phyloP scores from a whole-genome alignment of 2,329 filamentous ascomycete species.

The Colletotrichum kahawae region DNA sequence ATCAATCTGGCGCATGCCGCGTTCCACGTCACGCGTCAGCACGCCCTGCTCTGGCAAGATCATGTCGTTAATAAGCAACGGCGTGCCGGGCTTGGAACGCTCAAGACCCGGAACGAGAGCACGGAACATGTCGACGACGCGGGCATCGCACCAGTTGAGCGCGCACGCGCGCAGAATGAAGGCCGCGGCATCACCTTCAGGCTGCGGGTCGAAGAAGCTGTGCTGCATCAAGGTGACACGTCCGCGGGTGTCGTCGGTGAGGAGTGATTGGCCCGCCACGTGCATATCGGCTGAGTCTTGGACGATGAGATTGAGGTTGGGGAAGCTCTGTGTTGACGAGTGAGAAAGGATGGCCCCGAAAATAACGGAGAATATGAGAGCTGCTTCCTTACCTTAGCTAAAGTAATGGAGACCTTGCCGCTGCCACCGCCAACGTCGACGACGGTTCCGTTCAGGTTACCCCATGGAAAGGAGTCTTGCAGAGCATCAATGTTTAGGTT shows the following conservation, averaged over 20 bases:
- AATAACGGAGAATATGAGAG: not conserved
- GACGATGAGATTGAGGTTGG: slow-evolving; percentile 28
- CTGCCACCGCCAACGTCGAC: slow-evolving; percentile 31
- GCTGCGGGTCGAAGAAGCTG: slow-evolving; percentile 32
- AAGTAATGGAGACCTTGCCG: slow-evolving; percentile 19
- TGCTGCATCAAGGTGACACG: slow-evolving; percentile 25
- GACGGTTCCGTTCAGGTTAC: slow-evolving; percentile 23
- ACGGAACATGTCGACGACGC: slow-evolving; percentile 28
- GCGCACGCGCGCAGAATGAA: slow-evolving; percentile 30
- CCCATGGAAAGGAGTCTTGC: slow-evolving; percentile 24
- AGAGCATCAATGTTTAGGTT: slow-evolving; percentile 17
- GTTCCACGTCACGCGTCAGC: slow-evolving; percentile 11
- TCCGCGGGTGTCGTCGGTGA: slow-evolving; percentile 7
- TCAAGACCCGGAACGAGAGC: slow-evolving; percentile 29
- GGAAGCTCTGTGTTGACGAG: slow-evolving; percentile 9
- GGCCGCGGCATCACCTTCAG: slow-evolving; percentile 13
- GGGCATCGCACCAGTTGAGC: slow-evolving; percentile 28
- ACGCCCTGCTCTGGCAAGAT: slow-evolving; percentile 21
- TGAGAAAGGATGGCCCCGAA: not conserved
- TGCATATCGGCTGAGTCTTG: slow-evolving; percentile 29
- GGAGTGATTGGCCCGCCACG: slow-evolving; percentile 17
- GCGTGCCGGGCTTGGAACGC: slow-evolving; percentile 19
- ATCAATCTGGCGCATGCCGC: slow-evolving; percentile 26
- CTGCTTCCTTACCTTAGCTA: not conserved
- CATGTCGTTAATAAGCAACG: slow-evolving; percentile 28